Conservation (phyloP, 2,329 filamentous ascomycete genomes). For the Thermoascus crustaceus region DNA sequence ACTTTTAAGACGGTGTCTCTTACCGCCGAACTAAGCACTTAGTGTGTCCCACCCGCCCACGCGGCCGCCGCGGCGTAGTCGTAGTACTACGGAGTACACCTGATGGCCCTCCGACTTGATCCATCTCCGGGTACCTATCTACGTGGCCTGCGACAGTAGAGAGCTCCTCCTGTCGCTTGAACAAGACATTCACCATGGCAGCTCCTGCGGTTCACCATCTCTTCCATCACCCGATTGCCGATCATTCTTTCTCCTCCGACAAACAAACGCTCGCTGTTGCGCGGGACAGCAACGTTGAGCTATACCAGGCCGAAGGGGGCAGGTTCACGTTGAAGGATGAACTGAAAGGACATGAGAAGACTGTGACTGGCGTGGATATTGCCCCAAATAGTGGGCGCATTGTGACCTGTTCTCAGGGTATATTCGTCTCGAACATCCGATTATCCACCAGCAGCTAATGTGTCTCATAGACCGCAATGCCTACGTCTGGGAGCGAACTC, state of each 20-base stretch:
- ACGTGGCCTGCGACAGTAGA: slow-evolving; percentile 69
- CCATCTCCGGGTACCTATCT: slow-evolving; percentile 5
- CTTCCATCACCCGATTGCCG: slow-evolving; percentile 91
- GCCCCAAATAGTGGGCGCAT: slow-evolving; percentile 85
- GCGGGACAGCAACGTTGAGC: slow-evolving; percentile 80
- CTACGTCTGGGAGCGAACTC: slow-evolving; percentile 94
- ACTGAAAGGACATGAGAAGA: slow-evolving; percentile 94
- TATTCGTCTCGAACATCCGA: slow-evolving; percentile 12
- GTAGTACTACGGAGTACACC: too few species aligned
- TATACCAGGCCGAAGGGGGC: slow-evolving; percentile 66
- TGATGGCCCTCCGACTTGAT: slow-evolving; percentile 3
- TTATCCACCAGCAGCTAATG: slow-evolving; percentile 4
- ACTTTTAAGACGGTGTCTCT: too few species aligned
- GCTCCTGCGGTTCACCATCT: slow-evolving; percentile 89
- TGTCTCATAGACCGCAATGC: slow-evolving; percentile 73
- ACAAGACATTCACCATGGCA: slow-evolving; percentile 53
- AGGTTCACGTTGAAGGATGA: slow-evolving; percentile 82
- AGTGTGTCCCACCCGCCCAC: too few species aligned
- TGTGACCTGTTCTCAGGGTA: slow-evolving; percentile 94
- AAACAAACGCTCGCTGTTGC: slow-evolving; percentile 81
- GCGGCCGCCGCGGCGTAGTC: too few species aligned
- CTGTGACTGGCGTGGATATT: slow-evolving; percentile 91
- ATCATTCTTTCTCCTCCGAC: slow-evolving; percentile 97
- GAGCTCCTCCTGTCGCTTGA: slow-evolving; percentile 79
- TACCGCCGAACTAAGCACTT: too few species aligned